Conservation (phyloP, 2,329 filamentous ascomycete species). For the Aspergillus sp. region DNA sequence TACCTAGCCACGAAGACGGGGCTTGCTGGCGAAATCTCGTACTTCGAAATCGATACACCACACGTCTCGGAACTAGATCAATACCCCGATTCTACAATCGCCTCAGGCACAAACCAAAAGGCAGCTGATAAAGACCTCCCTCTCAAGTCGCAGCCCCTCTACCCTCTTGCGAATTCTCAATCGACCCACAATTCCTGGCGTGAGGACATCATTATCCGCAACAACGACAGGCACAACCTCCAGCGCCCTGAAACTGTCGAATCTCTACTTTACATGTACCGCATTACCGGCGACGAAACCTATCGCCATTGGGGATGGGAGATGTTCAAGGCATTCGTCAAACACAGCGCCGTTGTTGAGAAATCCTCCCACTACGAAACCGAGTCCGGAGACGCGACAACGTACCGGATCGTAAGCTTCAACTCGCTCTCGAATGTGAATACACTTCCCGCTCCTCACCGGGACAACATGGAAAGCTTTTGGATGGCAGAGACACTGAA, state of each 20-base stretch:
- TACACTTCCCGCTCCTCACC: slow-evolving; percentile 63
- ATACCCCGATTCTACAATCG: slow-evolving; percentile 31
- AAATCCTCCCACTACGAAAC: slow-evolving; percentile 36
- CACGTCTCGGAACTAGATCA: slow-evolving; percentile 53
- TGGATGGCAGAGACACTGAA: slow-evolving; percentile 98
- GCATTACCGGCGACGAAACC: slow-evolving; percentile 83
- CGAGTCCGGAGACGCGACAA: neutral
- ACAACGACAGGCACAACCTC: slow-evolving; percentile 85
- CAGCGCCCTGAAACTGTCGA: slow-evolving; percentile 97
- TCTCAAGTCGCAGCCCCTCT: slow-evolving; percentile 36
- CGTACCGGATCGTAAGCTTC: slow-evolving; percentile 59
- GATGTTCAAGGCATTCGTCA: slow-evolving; percentile 91
- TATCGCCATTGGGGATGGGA: slow-evolving; percentile 98
- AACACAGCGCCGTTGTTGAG: slow-evolving; percentile 76
- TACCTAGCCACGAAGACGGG: slow-evolving; percentile 88
- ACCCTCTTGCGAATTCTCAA: slow-evolving; percentile 19
- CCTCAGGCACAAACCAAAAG: slow-evolving; percentile 31
- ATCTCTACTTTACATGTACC: slow-evolving; percentile 96
- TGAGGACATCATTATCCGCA: slow-evolving; percentile 75
- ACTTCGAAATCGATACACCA: slow-evolving; percentile 75
- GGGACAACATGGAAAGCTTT: slow-evolving; percentile 98
- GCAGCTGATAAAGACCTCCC: slow-evolving; percentile 29
- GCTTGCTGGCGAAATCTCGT: slow-evolving; percentile 90
- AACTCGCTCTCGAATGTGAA: slow-evolving; percentile 77
- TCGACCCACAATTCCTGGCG: slow-evolving; percentile 57